Percentiles rank a stretch among this genome's conserved stretches.
Evolutionary conservation across 495 filamentous ascomycete genomes (phyloP).

Genomic region (Amphirosellinia nigrospora): DNA sequence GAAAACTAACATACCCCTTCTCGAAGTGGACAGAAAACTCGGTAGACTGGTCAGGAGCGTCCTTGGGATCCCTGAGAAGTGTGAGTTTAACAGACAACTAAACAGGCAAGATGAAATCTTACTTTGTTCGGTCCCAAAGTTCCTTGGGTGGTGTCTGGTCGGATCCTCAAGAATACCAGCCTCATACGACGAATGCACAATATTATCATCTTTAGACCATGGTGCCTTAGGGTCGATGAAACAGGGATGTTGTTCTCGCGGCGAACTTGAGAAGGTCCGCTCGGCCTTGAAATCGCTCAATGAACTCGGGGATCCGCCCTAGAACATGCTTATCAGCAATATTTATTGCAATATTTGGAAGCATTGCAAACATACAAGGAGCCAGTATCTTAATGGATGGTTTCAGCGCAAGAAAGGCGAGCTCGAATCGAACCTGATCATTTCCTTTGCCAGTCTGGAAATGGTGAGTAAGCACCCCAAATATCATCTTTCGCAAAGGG

Average conservation of each 20-base stretch:
- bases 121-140: constrained; percentile 79
- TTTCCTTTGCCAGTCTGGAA: constrained; percentile 77
- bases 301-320: constrained; percentile 86
- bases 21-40: constrained; percentile 83
- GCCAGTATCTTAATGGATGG: constrained; percentile 33
- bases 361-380: constrained; percentile 28
- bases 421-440: constrained; percentile 86
- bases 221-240: constrained; percentile 82
- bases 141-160: constrained; percentile 70
- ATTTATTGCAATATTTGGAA: constrained; percentile 29
- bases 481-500: constrained; percentile 10
- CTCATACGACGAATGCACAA: constrained; percentile 92
- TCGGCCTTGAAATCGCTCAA: constrained; percentile 76
- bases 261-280: constrained; percentile 91
- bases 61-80: constrained; percentile 63
- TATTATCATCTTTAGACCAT: constrained; percentile 87
- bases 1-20: constrained; percentile 60
- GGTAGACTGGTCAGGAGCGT: constrained; percentile 76
- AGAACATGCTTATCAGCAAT: constrained; percentile 64
- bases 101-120: constrained; percentile 11
- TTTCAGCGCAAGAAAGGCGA: constrained; percentile 57
- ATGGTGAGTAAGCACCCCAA: constrained; percentile 6
- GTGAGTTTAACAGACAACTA: constrained; percentile 12
- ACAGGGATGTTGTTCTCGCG: constrained; percentile 78
- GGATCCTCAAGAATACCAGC: constrained; percentile 79